Percentiles rank a stretch among this genome's conserved stretches.
Evolutionary conservation across 257 asterid genomes (phyloP).

Genomic region (Apocynum venetum): DNA sequence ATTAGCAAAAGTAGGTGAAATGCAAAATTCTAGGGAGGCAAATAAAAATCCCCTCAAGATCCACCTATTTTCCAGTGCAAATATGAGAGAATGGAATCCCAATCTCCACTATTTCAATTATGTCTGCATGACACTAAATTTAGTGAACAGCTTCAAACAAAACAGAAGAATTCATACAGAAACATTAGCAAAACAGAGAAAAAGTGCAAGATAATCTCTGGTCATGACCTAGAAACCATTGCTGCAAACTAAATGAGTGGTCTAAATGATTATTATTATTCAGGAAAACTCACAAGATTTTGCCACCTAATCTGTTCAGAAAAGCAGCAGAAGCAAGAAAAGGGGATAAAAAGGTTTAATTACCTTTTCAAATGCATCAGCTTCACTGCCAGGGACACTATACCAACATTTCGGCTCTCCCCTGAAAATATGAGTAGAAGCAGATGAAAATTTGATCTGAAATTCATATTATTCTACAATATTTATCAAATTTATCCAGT

Average conservation of each 20-base stretch:
- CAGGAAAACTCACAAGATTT: not conserved
- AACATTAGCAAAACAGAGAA: not conserved
- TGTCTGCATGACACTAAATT: not conserved
- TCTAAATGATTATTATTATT: too few species aligned
- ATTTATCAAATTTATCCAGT: not conserved
- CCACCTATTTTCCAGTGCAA: not conserved
- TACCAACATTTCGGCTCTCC: constrained; percentile 99
- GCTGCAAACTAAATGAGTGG: not conserved
- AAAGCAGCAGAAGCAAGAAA: not conserved
- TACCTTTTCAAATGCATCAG: constrained; percentile 90
- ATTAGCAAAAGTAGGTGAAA: not conserved
- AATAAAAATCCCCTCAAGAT: not conserved
- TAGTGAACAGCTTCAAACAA: not conserved
- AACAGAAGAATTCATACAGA: not conserved
- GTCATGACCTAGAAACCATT: not conserved
- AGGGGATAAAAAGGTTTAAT: not conserved
- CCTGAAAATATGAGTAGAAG: constrained; percentile 42
- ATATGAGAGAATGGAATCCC: not conserved
- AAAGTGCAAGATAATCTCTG: not conserved
- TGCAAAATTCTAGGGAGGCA: not conserved
- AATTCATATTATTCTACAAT: not conserved
- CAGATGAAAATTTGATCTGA: not conserved
- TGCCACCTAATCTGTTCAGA: not conserved
- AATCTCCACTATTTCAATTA: not conserved
- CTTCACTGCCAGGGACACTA: constrained; percentile 90